phyloP scores from a whole-genome alignment of 805 yeast genomes.

The Deakozyma indianensis region DNA sequence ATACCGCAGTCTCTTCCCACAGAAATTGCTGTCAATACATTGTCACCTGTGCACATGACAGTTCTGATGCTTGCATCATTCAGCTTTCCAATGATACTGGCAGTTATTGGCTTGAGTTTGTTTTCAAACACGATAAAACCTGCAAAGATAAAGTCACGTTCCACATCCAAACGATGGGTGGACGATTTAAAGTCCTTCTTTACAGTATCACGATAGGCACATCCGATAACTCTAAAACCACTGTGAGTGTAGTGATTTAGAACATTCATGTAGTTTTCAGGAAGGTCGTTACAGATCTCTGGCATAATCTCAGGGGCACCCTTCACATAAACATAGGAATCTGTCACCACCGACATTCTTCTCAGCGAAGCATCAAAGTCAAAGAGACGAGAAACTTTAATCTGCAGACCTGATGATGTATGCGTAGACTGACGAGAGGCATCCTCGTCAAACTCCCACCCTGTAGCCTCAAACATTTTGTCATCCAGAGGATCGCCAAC shows the following conservation, averaged over 20 bases:
- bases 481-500: slow-evolving; percentile 90
- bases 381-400: slow-evolving; percentile 41
- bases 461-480: slow-evolving; percentile 85
- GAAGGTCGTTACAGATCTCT: slow-evolving; percentile 63
- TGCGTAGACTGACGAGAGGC: slow-evolving; percentile 13
- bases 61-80: slow-evolving; percentile 62
- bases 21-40: slow-evolving; percentile 83
- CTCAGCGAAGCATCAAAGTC: slow-evolving; percentile 79
- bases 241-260: slow-evolving; percentile 79
- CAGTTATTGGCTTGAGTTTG: slow-evolving; percentile 61
- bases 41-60: slow-evolving; percentile 97
- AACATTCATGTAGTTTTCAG: slow-evolving; percentile 56
- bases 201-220: slow-evolving; percentile 60
- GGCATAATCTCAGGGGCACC: slow-evolving; percentile 96
- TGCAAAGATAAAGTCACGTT: slow-evolving; percentile 51
- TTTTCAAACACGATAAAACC: slow-evolving; percentile 93
- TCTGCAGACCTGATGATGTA: slow-evolving; percentile 2
- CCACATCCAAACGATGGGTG: slow-evolving; percentile 46
- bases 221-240: slow-evolving; percentile 91
- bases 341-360: slow-evolving; percentile 77
- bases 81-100: slow-evolving; percentile 42
- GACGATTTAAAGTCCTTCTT: slow-evolving; percentile 56
- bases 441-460: slow-evolving; percentile 64
- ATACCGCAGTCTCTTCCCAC: slow-evolving; percentile 79
- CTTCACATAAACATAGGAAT: slow-evolving; percentile 53